Conservation (phyloP, 2,329 filamentous ascomycete genomes). For the Lachnellula willkommii region DNA sequence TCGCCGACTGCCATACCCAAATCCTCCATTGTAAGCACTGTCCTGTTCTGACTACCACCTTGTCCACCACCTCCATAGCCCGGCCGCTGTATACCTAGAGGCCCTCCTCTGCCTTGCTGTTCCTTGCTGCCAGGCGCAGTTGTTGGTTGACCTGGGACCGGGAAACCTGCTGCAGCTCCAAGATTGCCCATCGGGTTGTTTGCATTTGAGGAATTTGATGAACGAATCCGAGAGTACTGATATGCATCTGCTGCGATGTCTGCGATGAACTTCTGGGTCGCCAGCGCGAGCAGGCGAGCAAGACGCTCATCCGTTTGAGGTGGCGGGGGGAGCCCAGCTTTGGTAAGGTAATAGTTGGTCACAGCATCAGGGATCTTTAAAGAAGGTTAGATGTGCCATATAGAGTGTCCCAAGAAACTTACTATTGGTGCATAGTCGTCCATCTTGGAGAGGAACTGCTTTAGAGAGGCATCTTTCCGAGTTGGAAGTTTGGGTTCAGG, state of each 20-base stretch:
- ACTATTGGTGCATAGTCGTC: slow-evolving; percentile 98
- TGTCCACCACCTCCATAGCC: slow-evolving; percentile 85
- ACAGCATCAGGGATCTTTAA: slow-evolving; percentile 90
- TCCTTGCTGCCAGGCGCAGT: slow-evolving; percentile 52
- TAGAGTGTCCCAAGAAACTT: slow-evolving; percentile 35
- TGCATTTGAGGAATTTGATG: slow-evolving; percentile 78
- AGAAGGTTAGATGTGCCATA: slow-evolving; percentile 9
- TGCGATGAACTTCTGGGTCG: slow-evolving; percentile 98
- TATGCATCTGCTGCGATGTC: slow-evolving; percentile 97
- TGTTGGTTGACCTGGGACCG: slow-evolving; percentile 57
- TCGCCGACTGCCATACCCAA: slow-evolving; percentile 96
- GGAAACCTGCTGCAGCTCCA: slow-evolving; percentile 67
- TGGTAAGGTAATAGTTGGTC: slow-evolving; percentile 95
- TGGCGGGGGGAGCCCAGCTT: slow-evolving; percentile 87
- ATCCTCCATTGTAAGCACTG: slow-evolving; percentile 97
- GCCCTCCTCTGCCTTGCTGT: slow-evolving; percentile 47
- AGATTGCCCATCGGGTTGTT: slow-evolving; percentile 90
- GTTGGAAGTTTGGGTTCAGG: slow-evolving; percentile 63
- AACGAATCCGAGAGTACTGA: slow-evolving; percentile 92
- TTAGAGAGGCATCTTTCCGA: slow-evolving; percentile 86
- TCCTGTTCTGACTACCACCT: slow-evolving; percentile 82
- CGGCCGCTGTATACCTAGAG: slow-evolving; percentile 55
- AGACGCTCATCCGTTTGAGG: slow-evolving; percentile 86
- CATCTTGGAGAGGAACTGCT: slow-evolving; percentile 93
- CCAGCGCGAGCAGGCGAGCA: slow-evolving; percentile 86